Base-by-base conservation (phyloP, 2,329 filamentous ascomycete genomes). In the Clonostachys rosea region DNA sequence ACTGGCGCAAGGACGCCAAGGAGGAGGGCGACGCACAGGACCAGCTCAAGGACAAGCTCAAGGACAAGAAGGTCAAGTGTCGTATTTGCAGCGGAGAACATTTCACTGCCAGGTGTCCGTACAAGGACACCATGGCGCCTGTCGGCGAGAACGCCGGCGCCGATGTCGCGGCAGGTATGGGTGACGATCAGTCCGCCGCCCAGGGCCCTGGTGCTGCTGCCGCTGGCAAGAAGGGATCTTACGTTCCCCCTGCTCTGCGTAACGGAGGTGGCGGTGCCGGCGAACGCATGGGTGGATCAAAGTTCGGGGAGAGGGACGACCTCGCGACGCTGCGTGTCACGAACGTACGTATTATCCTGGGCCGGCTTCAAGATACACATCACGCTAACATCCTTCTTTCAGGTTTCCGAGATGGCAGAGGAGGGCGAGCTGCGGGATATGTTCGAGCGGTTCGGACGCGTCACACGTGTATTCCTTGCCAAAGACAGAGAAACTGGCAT, bases 21-120 rank as follows among this genome's bases (percentile, higher is more conserved):
- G 87, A 87, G 66, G 88, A 92, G 73, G 80, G 83, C 73, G 81
- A 83, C 64, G 83, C 84, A 60, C 72, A 79, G 62, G 87, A 89
- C 69, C 84, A 86, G 60, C 81, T 87, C 74, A 88, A 88, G 74
- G 82, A 86, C 65, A 86, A 89, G 75, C 79, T 97, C 63, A 95
- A 94, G 83, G 91, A 96, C 76, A 96, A 96, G 83, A 95, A 96
- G 78, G 95, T 99, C 79, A 97, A 97, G 82, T 99, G 94, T 74
- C 88, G 94, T 80, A 97, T 99, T 67, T 99, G 94, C 76, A 89
- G 86, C 67, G 94, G 92, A 66, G 94, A 99, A 78, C 94, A 99
- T 83, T 99, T 97, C 79, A 99, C 94, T 40, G 92, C 92, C 57
- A 87, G 94, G 69, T 99, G 94, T 83, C 94, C 94, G 35, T 99